Evolutionary conservation across 441 rosid species (phyloP).

Genomic region (Rhodomyrtus psidioides): DNA sequence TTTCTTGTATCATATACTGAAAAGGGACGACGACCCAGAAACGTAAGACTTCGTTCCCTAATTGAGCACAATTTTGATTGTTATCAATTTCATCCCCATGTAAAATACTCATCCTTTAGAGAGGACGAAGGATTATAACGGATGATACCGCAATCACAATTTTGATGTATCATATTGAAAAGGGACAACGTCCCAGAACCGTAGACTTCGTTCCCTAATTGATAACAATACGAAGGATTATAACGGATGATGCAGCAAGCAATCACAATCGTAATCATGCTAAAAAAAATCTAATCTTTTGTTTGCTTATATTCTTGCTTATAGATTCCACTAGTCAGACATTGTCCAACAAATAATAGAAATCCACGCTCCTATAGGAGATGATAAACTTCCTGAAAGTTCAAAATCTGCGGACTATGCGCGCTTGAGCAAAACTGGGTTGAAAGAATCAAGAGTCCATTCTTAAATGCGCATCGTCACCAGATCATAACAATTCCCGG

Average conservation of each 20-base stretch:
- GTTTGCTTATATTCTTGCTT: background rate
- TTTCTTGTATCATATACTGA: background rate
- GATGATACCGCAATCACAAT: background rate
- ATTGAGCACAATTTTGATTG: background rate
- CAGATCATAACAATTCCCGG: background rate
- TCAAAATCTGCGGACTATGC: background rate
- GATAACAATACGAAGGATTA: background rate
- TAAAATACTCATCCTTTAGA: background rate
- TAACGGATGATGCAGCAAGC: background rate
- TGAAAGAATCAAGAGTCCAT: too few species aligned
- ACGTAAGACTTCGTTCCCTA: background rate
- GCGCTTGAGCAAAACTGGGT: too few species aligned
- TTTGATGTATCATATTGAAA: too few species aligned
- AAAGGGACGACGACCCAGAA: background rate
- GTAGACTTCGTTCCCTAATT: background rate
- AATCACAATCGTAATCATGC: background rate
- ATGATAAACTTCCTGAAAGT: background rate
- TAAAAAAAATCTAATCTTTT: background rate
- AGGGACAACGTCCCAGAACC: background rate
- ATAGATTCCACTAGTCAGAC: background rate
- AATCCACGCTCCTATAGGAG: too few species aligned
- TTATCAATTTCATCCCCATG: background rate
- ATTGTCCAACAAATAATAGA: too few species aligned
- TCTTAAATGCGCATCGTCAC: background rate
- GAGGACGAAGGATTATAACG: background rate